phyloP scores from a whole-genome alignment of 1,284 basidiomycete species.

The Cryptococcus sp. region DNA sequence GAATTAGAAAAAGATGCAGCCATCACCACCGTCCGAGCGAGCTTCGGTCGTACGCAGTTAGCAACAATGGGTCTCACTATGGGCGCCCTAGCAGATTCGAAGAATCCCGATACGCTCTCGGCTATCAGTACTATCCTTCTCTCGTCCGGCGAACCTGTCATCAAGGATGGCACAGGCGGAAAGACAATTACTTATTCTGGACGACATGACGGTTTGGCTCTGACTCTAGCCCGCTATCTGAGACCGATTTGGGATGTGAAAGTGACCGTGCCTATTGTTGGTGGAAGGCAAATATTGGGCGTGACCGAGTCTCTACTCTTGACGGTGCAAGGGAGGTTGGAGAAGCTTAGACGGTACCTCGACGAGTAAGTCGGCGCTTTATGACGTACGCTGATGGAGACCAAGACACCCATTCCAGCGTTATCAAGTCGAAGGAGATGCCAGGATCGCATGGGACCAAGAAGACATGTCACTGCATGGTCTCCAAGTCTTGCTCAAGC shows the following conservation, averaged over 20 bases:
- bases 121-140: slow-evolving; percentile 36
- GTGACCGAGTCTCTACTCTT: slow-evolving; percentile 66
- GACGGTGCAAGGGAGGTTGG: slow-evolving; percentile 74
- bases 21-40: slow-evolving; percentile 23
- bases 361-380: slow-evolving; percentile 40
- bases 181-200: slow-evolving; percentile 71
- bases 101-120: slow-evolving; percentile 32
- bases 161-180: slow-evolving; percentile 30
- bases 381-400: neutral
- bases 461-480: slow-evolving; percentile 46
- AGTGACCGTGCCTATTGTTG: slow-evolving; percentile 58
- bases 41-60: slow-evolving; percentile 43
- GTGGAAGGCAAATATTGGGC: slow-evolving; percentile 27
- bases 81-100: slow-evolving; percentile 27
- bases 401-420: slow-evolving; percentile 43
- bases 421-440: slow-evolving; percentile 45
- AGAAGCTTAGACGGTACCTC: slow-evolving; percentile 72
- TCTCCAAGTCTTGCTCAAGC: slow-evolving; percentile 63
- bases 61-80: slow-evolving; percentile 44
- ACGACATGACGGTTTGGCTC: slow-evolving; percentile 81
- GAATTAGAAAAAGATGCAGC: slow-evolving; percentile 42
- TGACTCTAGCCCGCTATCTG: slow-evolving; percentile 82
- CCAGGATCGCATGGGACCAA: slow-evolving; percentile 49
- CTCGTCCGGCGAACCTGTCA: slow-evolving; percentile 29
- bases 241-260: slow-evolving; percentile 84